phyloP scores from a whole-genome alignment of 768 basidiomycete species.

The Hirschioporus abietinus region DNA sequence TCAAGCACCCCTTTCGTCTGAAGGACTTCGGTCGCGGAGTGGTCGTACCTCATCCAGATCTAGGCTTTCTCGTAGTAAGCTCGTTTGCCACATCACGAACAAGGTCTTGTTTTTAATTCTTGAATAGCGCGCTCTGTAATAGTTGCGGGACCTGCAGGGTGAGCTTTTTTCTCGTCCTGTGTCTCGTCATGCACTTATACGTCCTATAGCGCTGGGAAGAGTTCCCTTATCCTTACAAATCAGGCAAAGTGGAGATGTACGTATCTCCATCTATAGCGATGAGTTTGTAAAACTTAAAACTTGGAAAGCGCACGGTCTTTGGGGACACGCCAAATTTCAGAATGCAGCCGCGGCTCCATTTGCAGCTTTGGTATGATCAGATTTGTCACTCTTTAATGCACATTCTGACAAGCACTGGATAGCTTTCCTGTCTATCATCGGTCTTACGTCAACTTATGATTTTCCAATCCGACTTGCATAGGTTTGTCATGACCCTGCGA shows the following conservation, averaged over 20 bases:
- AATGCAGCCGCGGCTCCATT: slow-evolving; percentile 63
- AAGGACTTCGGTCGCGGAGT: slow-evolving; percentile 5
- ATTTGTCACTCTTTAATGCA: neutral
- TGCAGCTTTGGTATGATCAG: slow-evolving; percentile 46
- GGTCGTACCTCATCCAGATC: slow-evolving; percentile 12
- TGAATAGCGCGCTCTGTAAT: slow-evolving; percentile 51
- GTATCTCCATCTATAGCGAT: slow-evolving; percentile 11
- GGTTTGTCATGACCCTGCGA: slow-evolving; percentile 55
- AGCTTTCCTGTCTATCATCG: slow-evolving; percentile 66
- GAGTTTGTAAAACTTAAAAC: slow-evolving; percentile 2
- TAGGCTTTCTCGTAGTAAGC: slow-evolving; percentile 18
- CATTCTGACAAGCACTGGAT: slow-evolving; percentile 9
- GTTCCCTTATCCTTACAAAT: slow-evolving; percentile 60
- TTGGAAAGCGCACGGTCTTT: slow-evolving; percentile 54
- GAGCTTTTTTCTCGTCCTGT: slow-evolving; percentile 15
- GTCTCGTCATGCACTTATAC: slow-evolving; percentile 4
- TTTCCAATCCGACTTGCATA: slow-evolving; percentile 63
- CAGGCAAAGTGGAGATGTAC: slow-evolving; percentile 69
- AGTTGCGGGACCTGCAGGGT: slow-evolving; percentile 63
- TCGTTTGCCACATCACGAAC: slow-evolving; percentile 13
- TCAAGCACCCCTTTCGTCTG: neutral
- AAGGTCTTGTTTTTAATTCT: neutral
- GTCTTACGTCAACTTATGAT: slow-evolving; percentile 72
- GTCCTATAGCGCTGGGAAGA: slow-evolving; percentile 60
- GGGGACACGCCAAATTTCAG: slow-evolving; percentile 76